phyloP scores from a whole-genome alignment of 2,329 filamentous ascomycete species.

The Aschersonia sp. region DNA sequence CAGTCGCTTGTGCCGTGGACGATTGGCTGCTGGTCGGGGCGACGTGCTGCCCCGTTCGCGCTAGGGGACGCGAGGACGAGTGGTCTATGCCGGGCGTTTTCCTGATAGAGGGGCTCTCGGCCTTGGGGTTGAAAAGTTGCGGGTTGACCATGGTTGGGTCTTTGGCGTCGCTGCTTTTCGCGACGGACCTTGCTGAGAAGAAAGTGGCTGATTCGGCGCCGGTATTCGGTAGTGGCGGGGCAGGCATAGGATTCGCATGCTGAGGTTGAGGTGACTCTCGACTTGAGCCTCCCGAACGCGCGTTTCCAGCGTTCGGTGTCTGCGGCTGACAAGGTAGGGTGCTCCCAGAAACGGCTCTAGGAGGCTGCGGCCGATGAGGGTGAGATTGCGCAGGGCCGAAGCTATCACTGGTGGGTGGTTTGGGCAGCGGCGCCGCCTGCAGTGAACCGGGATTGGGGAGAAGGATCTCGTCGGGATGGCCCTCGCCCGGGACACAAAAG shows the following conservation, averaged over 20 bases:
- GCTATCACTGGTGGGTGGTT: constrained; percentile 6
- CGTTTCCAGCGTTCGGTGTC: constrained; percentile 16
- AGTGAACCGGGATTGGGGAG: constrained; percentile 23
- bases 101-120: constrained; percentile 72
- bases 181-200: constrained; percentile 5
- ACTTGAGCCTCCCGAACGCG: constrained; percentile 6
- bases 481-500: constrained; percentile 54
- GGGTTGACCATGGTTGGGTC: constrained; percentile 1
- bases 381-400: constrained; percentile 7
- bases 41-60: constrained; percentile 39
- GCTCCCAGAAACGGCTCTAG: constrained; percentile 8
- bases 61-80: constrained; percentile 58
- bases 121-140: constrained; percentile 56
- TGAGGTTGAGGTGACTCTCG: constrained; percentile 9
- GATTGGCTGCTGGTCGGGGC: constrained; percentile 21
- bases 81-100: constrained; percentile 85
- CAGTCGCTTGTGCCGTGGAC: constrained; percentile 8
- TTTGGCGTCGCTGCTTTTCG: constrained; percentile 23
- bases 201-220: constrained; percentile 2
- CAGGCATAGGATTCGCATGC: constrained; percentile 15
- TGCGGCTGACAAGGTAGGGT: constrained; percentile 13
- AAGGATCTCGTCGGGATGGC: constrained; percentile 64
- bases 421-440: constrained; percentile 9
- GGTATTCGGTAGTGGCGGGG: constrained; percentile 29
- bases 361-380: neutral